These are phyloP conservation scores for Davidsoniella neocaledoniae DNA, from an alignment of 2,329 filamentous ascomycete species.

Conservation along the genomic window DNA sequence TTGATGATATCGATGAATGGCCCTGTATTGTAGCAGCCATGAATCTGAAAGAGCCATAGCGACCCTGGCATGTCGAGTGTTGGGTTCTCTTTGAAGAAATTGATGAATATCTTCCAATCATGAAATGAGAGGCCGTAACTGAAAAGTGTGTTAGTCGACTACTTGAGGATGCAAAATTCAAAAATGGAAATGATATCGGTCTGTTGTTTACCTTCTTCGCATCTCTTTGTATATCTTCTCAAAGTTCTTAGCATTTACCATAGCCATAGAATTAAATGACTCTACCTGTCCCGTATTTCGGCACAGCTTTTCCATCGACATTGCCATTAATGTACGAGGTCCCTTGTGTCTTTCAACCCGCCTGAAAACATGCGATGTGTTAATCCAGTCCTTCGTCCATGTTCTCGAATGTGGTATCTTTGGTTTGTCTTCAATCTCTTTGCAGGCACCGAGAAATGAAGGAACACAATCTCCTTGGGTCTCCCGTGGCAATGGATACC, in stretches of 20 bases:
- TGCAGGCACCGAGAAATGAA: no score
- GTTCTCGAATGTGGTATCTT: no score
- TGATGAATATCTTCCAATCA: conserved; percentile 2
- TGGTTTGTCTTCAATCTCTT: no score
- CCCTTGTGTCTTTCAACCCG: neutral
- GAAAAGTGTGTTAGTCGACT: neutral
- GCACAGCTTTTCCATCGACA: conserved; percentile 3
- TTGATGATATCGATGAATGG: conserved; percentile 1
- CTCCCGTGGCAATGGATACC: no score
- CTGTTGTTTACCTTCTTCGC: neutral
- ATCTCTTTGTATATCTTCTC: conserved; percentile 1
- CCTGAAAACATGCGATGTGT: no score
- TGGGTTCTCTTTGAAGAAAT: neutral
- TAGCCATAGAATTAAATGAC: neutral
- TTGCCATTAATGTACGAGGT: neutral
- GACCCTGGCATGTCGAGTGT: neutral
- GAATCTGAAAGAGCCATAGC: conserved; percentile 4
- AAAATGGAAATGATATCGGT: no score
- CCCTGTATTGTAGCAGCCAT: conserved; percentile 3
- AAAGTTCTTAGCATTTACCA: neutral
- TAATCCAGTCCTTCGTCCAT: no score
- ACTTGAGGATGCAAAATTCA: neutral
- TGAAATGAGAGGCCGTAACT: conserved; percentile 7
- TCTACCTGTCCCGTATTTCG: neutral
- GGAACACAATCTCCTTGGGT: no score